Evolutionary conservation across 768 basidiomycete species (phyloP).

Genomic region (Podaxis rugospora): DNA sequence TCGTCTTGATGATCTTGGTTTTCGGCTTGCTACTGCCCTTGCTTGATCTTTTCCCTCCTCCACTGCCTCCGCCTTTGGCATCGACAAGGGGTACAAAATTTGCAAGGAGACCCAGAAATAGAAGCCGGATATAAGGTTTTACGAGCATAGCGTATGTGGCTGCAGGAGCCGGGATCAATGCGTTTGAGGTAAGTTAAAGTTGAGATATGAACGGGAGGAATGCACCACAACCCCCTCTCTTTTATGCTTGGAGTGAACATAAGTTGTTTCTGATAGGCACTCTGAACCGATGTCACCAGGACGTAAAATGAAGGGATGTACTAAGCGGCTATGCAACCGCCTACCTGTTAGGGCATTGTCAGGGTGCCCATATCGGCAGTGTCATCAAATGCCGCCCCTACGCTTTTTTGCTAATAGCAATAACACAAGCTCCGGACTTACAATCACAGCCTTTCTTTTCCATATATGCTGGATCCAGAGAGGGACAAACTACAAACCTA

Average conservation of each 20-base stretch:
- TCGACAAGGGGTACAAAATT: not conserved
- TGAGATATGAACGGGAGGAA: not conserved
- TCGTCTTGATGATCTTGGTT: not conserved
- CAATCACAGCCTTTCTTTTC: no score
- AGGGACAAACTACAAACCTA: no score
- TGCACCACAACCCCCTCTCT: not conserved
- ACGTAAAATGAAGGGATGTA: not conserved
- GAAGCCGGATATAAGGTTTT: not conserved
- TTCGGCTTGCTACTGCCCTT: not conserved
- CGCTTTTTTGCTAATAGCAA: no score
- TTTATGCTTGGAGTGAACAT: not conserved
- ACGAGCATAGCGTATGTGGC: not conserved
- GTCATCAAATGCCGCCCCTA: not conserved
- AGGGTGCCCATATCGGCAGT: not conserved
- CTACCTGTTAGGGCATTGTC: not conserved
- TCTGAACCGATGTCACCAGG: not conserved
- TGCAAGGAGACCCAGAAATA: not conserved
- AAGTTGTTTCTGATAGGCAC: not conserved
- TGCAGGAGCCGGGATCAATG: not conserved
- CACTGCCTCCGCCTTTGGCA: conserved; percentile 2
- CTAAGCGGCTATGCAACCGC: not conserved
- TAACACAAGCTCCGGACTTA: no score
- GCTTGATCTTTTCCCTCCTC: not conserved
- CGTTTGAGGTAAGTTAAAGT: not conserved
- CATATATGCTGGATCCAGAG: no score